phyloP scores from a whole-genome alignment of 768 basidiomycete species.

The Trametes cingulata region DNA sequence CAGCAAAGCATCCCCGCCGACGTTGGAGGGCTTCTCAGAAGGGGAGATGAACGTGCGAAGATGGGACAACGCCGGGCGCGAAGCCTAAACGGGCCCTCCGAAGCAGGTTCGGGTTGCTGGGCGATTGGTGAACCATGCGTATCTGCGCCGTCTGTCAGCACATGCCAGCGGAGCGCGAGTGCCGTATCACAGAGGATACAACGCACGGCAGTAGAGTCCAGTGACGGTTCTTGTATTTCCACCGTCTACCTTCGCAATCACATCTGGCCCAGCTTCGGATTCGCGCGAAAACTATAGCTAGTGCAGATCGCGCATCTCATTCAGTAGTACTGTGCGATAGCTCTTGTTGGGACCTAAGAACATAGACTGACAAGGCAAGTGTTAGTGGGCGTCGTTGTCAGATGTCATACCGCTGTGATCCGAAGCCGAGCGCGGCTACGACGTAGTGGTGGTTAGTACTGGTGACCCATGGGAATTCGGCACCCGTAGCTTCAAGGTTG shows the following conservation, averaged over 20 bases:
- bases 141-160: conserved; percentile 3
- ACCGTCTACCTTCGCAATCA: background rate
- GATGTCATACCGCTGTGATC: background rate
- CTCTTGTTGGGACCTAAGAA: background rate
- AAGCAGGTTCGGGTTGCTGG: background rate
- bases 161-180: conserved; percentile 2
- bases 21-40: background rate
- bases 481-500: background rate
- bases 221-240: background rate
- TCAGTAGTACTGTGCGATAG: background rate
- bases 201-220: conserved; percentile 1
- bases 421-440: no score
- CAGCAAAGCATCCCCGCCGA: no score
- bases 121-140: conserved; percentile 2
- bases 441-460: background rate
- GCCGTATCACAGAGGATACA: background rate
- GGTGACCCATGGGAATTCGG: no score
- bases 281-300: conserved; percentile 6
- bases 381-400: background rate
- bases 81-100: background rate
- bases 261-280: background rate
- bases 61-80: conserved; percentile 4
- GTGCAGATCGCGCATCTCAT: background rate
- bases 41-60: conserved; percentile 18
- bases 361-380: background rate